Evolutionary conservation across 345 rosid genomes (phyloP).

Genomic region (Heritiera littoralis): DNA sequence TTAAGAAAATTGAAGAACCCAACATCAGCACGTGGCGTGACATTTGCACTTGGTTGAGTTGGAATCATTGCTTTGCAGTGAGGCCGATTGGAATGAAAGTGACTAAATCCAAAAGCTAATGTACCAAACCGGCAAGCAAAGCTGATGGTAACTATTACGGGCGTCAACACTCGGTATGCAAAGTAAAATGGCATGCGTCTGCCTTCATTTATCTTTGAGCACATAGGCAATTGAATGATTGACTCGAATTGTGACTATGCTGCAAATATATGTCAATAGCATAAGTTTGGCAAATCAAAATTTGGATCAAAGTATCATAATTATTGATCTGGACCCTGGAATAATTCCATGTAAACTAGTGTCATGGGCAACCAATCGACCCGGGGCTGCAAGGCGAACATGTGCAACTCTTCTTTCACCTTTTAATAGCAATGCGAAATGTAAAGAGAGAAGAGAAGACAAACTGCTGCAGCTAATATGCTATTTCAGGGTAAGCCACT

Average conservation of each 20-base stretch:
- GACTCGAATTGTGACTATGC: too few species aligned
- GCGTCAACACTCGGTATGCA: background rate
- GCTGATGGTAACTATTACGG: background rate
- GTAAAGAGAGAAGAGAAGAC: background rate
- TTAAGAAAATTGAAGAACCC: too few species aligned
- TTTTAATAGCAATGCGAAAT: background rate
- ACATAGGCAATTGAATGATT: too few species aligned
- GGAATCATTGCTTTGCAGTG: background rate
- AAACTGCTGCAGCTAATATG: constrained; percentile 2
- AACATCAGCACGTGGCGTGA: too few species aligned
- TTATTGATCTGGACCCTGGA: background rate
- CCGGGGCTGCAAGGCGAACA: background rate
- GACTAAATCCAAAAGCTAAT: background rate
- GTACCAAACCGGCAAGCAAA: too few species aligned
- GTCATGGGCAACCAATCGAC: background rate
- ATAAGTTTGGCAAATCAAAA: too few species aligned
- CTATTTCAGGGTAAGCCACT: constrained; percentile 10
- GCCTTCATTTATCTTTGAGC: too few species aligned
- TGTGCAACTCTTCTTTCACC: background rate
- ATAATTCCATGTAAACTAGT: background rate
- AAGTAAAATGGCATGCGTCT: too few species aligned
- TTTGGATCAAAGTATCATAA: too few species aligned
- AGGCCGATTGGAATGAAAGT: background rate
- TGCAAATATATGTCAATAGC: background rate
- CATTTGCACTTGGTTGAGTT: too few species aligned